phyloP scores from a whole-genome alignment of 257 asterid genomes.

The Nicotiana tabacum region DNA sequence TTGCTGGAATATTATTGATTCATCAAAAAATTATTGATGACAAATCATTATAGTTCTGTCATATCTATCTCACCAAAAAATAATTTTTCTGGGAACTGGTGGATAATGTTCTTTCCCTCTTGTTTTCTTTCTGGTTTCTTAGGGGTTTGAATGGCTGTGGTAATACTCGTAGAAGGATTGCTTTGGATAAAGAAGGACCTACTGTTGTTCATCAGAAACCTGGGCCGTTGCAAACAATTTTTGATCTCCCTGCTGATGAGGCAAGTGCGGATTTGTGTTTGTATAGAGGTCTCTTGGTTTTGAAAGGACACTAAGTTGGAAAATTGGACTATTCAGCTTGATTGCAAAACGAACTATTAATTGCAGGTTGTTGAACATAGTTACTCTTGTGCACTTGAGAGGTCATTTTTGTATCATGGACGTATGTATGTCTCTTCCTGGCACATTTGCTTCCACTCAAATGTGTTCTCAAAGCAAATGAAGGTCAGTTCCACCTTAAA shows the following conservation, averaged over 20 bases:
- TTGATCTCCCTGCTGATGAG: conserved; percentile 84
- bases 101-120: not conserved
- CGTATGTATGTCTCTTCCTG: conserved; percentile 84
- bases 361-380: conserved; percentile 84
- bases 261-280: conserved; percentile 25
- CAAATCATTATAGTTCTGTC: not conserved
- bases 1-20: not conserved
- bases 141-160: conserved; percentile 63
- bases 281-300: conserved; percentile 5
- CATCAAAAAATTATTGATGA: not conserved
- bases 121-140: conserved; percentile 6
- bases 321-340: not conserved
- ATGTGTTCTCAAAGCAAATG: conserved; percentile 89
- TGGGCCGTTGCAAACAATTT: conserved; percentile 82
- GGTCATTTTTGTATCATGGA: conserved; percentile 91
- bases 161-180: conserved; percentile 34
- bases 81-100: not conserved
- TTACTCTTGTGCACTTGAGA: conserved; percentile 96
- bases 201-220: conserved; percentile 64
- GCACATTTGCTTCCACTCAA: conserved; percentile 95
- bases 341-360: not conserved
- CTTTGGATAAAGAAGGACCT: conserved; percentile 52
- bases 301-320: not conserved
- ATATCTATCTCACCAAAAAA: not conserved
- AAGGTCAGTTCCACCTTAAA: conserved; percentile 40